phyloP scores from a whole-genome alignment of 495 filamentous ascomycete species.

The Annulohypoxylon stygium region DNA sequence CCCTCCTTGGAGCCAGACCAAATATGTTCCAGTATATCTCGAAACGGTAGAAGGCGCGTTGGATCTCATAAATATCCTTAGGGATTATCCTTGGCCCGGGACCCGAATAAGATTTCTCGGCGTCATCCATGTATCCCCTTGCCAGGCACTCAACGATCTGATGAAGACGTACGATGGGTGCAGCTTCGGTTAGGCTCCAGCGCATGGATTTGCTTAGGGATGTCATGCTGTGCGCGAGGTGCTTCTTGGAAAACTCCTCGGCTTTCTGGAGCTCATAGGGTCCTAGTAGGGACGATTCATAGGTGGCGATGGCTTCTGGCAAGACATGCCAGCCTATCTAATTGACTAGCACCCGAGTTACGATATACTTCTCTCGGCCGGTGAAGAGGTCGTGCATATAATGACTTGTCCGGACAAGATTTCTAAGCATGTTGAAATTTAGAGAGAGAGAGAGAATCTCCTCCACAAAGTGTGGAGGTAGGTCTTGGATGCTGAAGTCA shows the following conservation, averaged over 20 bases:
- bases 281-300: constrained; percentile 2
- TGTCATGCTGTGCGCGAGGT: not conserved
- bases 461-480: constrained; percentile 10
- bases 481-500: not conserved
- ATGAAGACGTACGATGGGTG: constrained; percentile 12
- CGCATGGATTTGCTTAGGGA: not conserved
- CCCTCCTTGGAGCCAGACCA: not conserved
- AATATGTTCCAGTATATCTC: constrained; percentile 45
- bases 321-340: constrained; percentile 21
- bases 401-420: constrained; percentile 6
- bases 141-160: constrained; percentile 16
- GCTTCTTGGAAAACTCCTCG: not conserved
- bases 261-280: not conserved
- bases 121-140: not conserved
- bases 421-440: too few species aligned
- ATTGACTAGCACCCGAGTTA: constrained; percentile 8
- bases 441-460: not conserved
- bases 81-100: not conserved
- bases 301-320: constrained; percentile 17
- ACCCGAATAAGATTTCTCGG: not conserved
- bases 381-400: constrained; percentile 14
- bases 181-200: constrained; percentile 24
- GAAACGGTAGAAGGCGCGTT: constrained; percentile 49
- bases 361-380: constrained; percentile 6
- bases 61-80: constrained; percentile 21